phyloP scores from a whole-genome alignment of 2,329 filamentous ascomycete species.

The Paraconiothyrium sp. region DNA sequence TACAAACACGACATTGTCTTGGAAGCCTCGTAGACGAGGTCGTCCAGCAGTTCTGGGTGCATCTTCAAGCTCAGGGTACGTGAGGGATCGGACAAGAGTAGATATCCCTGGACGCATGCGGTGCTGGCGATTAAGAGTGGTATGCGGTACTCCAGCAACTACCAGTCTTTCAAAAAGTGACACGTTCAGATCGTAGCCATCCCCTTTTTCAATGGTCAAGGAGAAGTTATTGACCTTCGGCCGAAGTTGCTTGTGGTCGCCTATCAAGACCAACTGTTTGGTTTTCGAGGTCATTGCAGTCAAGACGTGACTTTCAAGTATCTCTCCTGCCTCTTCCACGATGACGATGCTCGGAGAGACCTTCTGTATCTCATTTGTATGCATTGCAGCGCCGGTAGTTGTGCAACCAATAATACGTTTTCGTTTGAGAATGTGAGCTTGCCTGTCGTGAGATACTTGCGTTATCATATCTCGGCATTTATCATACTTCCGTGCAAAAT shows the following conservation, averaged over 20 bases:
- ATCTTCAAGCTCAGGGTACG: conserved; percentile 70
- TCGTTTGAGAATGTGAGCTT: no score
- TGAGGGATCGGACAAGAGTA: conserved; percentile 63
- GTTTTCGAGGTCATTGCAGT: conserved; percentile 65
- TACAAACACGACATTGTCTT: conserved; percentile 71
- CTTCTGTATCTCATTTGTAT: conserved; percentile 63
- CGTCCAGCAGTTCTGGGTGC: conserved; percentile 60
- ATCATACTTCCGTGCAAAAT: no score
- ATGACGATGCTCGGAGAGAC: conserved; percentile 69
- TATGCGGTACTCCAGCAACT: conserved; percentile 62
- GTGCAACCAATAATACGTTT: conserved; percentile 74
- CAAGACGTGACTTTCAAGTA: conserved; percentile 73
- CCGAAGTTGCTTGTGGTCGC: conserved; percentile 77
- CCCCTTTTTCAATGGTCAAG: conserved; percentile 69
- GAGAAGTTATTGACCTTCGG: conserved; percentile 72
- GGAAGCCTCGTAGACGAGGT: conserved; percentile 64
- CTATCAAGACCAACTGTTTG: conserved; percentile 74
- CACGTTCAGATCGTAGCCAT: conserved; percentile 72
- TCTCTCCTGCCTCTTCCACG: conserved; percentile 78
- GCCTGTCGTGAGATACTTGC: no score
- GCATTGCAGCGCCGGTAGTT: conserved; percentile 74
- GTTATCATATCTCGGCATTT: no score
- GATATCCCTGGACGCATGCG: conserved; percentile 77
- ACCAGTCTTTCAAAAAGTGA: conserved; percentile 77
- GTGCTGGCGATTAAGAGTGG: conserved; percentile 69